These are phyloP conservation scores for Aegilops bicornis DNA, from an alignment of 176 grass and related monocot species.

Conservation along the genomic window DNA sequence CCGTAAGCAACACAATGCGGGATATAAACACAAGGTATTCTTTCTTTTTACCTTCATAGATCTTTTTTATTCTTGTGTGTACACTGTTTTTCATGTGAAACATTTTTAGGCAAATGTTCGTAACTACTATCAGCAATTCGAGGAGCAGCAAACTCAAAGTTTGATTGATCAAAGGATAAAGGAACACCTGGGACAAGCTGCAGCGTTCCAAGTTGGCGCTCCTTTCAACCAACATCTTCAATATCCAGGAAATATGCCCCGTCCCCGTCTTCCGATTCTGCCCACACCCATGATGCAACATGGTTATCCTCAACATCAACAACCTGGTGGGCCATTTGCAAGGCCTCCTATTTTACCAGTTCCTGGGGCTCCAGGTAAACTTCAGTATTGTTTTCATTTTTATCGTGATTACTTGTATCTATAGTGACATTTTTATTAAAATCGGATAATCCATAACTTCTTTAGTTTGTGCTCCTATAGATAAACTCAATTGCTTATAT, in stretches of 20 bases:
- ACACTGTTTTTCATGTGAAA: conserved; percentile 16
- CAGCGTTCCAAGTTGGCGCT: conserved; percentile 84
- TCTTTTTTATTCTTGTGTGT: neutral
- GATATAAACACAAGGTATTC: conserved; percentile 96
- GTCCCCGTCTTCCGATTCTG: conserved; percentile 67
- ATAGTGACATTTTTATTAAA: neutral
- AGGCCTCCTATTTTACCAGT: conserved; percentile 62
- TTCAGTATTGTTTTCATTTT: neutral
- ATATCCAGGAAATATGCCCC: conserved; percentile 39
- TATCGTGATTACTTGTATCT: conserved; percentile 5
- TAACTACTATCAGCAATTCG: conserved; percentile 94
- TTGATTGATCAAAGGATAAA: conserved; percentile 99
- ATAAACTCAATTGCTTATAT: neutral
- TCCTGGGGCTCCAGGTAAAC: conserved; percentile 60
- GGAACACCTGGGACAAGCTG: conserved; percentile 94
- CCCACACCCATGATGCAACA: conserved; percentile 53
- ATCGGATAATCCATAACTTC: neutral
- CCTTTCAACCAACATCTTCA: conserved; percentile 67
- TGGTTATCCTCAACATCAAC: conserved; percentile 40
- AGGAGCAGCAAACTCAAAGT: conserved; percentile 98
- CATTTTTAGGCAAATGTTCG: conserved; percentile 84
- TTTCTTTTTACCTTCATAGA: neutral
- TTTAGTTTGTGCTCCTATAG: neutral
- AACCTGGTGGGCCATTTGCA: conserved; percentile 35
- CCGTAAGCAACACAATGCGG: conserved; percentile 93